phyloP scores from a whole-genome alignment of 768 basidiomycete genomes.

The Xerocomus spinulosus region DNA sequence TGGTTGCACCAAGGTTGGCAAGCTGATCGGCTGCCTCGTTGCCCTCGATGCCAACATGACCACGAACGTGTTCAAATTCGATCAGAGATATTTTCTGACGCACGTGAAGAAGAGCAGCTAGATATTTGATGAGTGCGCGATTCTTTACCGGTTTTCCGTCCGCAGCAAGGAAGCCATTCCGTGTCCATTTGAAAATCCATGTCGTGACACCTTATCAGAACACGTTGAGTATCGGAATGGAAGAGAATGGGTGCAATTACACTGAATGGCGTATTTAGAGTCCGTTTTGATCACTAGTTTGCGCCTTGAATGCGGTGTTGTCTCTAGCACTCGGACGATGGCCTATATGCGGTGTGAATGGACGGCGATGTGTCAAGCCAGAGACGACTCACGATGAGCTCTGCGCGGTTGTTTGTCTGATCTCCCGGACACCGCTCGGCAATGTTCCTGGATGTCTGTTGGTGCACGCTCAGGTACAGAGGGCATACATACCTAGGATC shows the following conservation, averaged over 20 bases:
- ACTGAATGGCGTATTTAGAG: constrained; percentile 78
- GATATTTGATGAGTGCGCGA: constrained; percentile 61
- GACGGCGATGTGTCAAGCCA: background rate
- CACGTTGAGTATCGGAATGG: constrained; percentile 3
- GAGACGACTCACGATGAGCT: constrained; percentile 62
- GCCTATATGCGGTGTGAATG: constrained; percentile 54
- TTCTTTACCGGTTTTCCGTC: constrained; percentile 67
- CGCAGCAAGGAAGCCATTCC: constrained; percentile 46
- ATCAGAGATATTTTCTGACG: constrained; percentile 49
- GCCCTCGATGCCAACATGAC: constrained; percentile 71
- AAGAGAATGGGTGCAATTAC: constrained; percentile 36
- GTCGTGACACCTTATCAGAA: constrained; percentile 51
- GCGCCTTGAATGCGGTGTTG: constrained; percentile 48
- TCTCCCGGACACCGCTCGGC: constrained; percentile 77
- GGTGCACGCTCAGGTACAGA: background rate
- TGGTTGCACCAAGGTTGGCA: constrained; percentile 54
- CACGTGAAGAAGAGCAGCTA: constrained; percentile 54
- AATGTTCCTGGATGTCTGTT: constrained; percentile 55
- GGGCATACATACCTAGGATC: constrained; percentile 54
- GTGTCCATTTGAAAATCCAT: constrained; percentile 69
- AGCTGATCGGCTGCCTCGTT: constrained; percentile 84
- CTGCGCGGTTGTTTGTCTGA: constrained; percentile 87
- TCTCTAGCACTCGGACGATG: constrained; percentile 77
- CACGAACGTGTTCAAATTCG: constrained; percentile 67
- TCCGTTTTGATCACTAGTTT: constrained; percentile 79